Conservation (phyloP, 2,329 filamentous ascomycete genomes). For the Penicillium sclerotiorum region DNA sequence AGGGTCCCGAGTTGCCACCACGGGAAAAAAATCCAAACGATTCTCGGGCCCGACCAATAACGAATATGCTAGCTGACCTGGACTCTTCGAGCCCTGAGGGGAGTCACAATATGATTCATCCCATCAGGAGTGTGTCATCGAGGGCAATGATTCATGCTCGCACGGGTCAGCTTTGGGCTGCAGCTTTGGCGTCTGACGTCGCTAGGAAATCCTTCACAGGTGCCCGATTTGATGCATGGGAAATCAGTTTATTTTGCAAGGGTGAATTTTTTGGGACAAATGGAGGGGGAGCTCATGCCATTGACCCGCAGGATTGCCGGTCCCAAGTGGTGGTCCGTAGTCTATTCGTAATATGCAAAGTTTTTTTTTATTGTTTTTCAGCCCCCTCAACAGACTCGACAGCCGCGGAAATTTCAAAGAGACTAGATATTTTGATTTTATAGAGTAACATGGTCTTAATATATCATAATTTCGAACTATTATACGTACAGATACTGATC, state of each 20-base stretch:
- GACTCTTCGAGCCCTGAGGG: not conserved
- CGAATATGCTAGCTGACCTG: not conserved
- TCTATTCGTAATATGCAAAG: slow-evolving; percentile 6
- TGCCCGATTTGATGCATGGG: too few relatives aligned
- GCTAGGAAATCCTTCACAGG: too few relatives aligned
- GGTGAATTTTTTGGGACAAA: not conserved
- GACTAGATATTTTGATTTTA: too few relatives aligned
- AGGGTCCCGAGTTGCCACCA: slow-evolving; percentile 24
- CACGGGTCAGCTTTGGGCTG: slow-evolving; percentile 17
- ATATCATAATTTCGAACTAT: too few relatives aligned
- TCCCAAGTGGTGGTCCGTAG: slow-evolving; percentile 9
- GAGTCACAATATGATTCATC: slow-evolving; percentile 28
- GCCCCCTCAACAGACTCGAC: not conserved
- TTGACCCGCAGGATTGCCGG: slow-evolving; percentile 18
- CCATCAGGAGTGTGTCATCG: slow-evolving; percentile 14
- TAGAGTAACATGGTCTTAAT: too few relatives aligned
- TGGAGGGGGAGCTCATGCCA: not conserved
- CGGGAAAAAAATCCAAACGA: slow-evolving; percentile 9
- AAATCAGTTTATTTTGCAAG: too few relatives aligned
- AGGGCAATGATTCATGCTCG: slow-evolving; percentile 23
- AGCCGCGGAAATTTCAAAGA: too few relatives aligned
- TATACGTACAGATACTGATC: too few relatives aligned
- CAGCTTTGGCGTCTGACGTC: not conserved
- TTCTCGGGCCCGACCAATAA: slow-evolving; percentile 18
- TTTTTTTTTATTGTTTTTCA: slow-evolving; percentile 9